phyloP scores from a whole-genome alignment of 1,284 basidiomycete genomes.

The Coniferiporia sulphurascens region DNA sequence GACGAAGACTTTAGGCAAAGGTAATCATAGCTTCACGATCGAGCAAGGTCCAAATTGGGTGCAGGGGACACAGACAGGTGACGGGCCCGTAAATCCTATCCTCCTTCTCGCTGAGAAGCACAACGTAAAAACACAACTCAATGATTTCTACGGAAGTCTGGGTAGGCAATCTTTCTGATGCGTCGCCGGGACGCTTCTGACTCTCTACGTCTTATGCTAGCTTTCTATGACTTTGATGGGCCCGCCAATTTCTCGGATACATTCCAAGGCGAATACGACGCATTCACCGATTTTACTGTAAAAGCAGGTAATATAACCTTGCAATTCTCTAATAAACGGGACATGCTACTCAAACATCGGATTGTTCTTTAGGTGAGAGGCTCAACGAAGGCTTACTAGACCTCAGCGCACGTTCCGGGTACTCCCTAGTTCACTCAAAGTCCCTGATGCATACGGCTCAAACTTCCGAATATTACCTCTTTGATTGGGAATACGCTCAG shows the following conservation, averaged over 20 bases:
- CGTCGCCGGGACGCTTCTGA: not conserved
- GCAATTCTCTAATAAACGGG: not conserved
- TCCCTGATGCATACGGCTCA: constrained; percentile 39
- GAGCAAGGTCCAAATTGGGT: constrained; percentile 72
- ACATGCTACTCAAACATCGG: constrained; percentile 1
- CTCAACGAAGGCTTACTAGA: constrained; percentile 43
- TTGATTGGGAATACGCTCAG: constrained; percentile 52
- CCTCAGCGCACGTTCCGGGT: constrained; percentile 43
- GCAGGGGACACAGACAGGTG: constrained; percentile 53
- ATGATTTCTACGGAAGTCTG: constrained; percentile 43
- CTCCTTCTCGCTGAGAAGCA: constrained; percentile 56
- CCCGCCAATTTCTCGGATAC: constrained; percentile 41
- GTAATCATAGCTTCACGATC: constrained; percentile 37
- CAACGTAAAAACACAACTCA: constrained; percentile 42
- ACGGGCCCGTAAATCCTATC: constrained; percentile 56
- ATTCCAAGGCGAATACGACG: constrained; percentile 37
- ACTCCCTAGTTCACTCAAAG: constrained; percentile 40
- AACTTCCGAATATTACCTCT: constrained; percentile 49
- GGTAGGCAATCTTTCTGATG: constrained; percentile 32
- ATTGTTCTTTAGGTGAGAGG: constrained; percentile 33
- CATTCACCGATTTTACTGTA: constrained; percentile 38
- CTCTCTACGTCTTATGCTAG: constrained; percentile 27
- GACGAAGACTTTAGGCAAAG: constrained; percentile 38
- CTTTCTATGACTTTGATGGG: constrained; percentile 48
- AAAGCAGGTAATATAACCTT: constrained; percentile 34